Base-by-base conservation (phyloP, 805 yeast species). In the Saturnispora zaruensis region DNA sequence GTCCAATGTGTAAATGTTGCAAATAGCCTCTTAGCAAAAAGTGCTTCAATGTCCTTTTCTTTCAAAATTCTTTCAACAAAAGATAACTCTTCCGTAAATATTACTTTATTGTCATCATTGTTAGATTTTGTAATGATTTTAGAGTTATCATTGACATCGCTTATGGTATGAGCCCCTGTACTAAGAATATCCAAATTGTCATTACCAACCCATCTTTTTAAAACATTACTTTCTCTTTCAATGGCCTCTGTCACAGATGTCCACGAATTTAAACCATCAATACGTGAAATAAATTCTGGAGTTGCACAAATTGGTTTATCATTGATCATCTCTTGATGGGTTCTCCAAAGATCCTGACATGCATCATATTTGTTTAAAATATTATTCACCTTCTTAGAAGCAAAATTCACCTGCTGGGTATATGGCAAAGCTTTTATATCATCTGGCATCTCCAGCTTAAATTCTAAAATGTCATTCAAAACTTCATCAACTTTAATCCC, bases 201-300 rank as follows among this genome's bases (percentile, higher is more conserved):
- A 63, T 85, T 85, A 4, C 96, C 96, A 4, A 89, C 87, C 96
- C 96, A 89, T 41, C 73, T 65, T 53, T 77, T 75, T 53, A 93
- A 67, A 5, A 82, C 74, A 14, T 72, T 67, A 2, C 82, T 69
- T 58, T 84, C 89, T 33, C 79, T 66, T 43, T 76, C 74, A 20
- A 90, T 78, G 1, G 88, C 84, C 42, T 75, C 77, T 0, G 89
- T 79, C 36, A 87, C 80, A 6, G 88, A 79, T 25, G 77, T 72
- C 96, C 97, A 91, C 0, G 96, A 84, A 36, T 77, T 81, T 50
- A 91, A 70, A 1, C 96, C 91, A 51, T 85, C 89, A 3, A 87
- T 67, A 32, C 87, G 73, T 34, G 73, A 69, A 32, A 72, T 76
- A 59, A 91, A 88, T 40, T 77, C 85, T 2, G 75, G 76, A 3